A percentile compares a stretch with the other conserved stretches of the same genome.
These are phyloP conservation scores for Silene noctiflora DNA, from an alignment of 179 eudicot species.

Conservation along the genomic window DNA sequence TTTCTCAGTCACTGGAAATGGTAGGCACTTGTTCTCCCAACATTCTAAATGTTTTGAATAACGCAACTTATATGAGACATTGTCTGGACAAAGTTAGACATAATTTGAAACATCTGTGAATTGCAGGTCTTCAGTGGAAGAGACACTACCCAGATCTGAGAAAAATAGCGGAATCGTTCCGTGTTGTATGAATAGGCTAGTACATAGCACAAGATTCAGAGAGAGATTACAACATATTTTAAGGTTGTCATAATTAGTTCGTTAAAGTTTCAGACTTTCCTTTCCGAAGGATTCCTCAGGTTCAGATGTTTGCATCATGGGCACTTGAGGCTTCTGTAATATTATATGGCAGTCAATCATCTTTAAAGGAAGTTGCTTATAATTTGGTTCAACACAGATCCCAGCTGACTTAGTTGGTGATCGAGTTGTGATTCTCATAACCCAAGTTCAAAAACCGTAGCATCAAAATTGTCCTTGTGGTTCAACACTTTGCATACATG, in stretches of 20 bases:
- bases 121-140: slow-evolving; percentile 93
- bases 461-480: too few species aligned
- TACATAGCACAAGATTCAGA: not conserved
- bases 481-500: too few species aligned
- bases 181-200: slow-evolving; percentile 43
- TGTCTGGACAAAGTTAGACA: not conserved
- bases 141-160: slow-evolving; percentile 82
- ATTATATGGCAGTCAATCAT: not conserved
- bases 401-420: not conserved
- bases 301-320: slow-evolving; percentile 10
- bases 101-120: not conserved
- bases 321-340: not conserved
- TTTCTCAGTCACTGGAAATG: slow-evolving; percentile 71
- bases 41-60: not conserved
- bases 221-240: not conserved
- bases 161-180: slow-evolving; percentile 78
- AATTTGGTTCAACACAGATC: not conserved
- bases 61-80: not conserved
- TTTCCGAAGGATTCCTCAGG: not conserved
- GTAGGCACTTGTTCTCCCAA: slow-evolving; percentile 29
- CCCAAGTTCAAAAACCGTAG: not conserved
- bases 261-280: not conserved
- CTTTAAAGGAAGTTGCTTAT: slow-evolving; percentile 9
- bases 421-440: not conserved
- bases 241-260: not conserved